A percentile compares a stretch with the other conserved stretches of the same genome.
Conservation (phyloP, 106 monocot species). For the Dendrobium chrysotoxum region DNA sequence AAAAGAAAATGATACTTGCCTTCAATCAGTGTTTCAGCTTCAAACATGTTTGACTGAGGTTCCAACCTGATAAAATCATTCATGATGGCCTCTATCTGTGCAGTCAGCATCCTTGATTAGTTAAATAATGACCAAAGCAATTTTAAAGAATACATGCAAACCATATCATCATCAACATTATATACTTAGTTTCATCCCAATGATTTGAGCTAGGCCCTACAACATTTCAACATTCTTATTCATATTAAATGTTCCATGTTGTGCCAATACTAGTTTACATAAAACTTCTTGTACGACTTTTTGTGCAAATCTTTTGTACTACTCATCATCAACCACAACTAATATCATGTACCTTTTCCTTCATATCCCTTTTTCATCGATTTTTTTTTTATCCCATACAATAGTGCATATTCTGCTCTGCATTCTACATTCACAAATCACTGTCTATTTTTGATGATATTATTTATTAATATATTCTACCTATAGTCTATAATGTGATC, state of each 20-base stretch:
- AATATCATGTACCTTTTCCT: background rate
- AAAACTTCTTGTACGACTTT: background rate
- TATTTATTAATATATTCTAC: background rate
- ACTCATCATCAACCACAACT: background rate
- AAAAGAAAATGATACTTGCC: constrained; percentile 17
- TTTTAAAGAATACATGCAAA: background rate
- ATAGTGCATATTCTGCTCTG: background rate
- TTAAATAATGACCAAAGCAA: background rate
- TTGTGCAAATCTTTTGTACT: background rate
- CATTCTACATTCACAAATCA: background rate
- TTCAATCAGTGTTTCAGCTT: constrained; percentile 98
- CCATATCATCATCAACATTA: background rate
- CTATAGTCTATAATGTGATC: background rate
- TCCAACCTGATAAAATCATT: constrained; percentile 79
- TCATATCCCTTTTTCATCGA: background rate
- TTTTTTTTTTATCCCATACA: background rate
- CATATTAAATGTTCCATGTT: background rate
- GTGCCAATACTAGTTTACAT: background rate
- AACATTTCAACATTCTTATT: background rate
- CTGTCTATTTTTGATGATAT: background rate
- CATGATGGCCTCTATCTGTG: constrained; percentile 93
- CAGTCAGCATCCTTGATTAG: constrained; percentile 10
- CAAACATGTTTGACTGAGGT: constrained; percentile 83
- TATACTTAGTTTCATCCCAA: background rate
- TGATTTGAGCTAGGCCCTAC: background rate